Evolutionary conservation across 495 filamentous ascomycete species (phyloP).

Genomic region (Penicillium bialowiezense): DNA sequence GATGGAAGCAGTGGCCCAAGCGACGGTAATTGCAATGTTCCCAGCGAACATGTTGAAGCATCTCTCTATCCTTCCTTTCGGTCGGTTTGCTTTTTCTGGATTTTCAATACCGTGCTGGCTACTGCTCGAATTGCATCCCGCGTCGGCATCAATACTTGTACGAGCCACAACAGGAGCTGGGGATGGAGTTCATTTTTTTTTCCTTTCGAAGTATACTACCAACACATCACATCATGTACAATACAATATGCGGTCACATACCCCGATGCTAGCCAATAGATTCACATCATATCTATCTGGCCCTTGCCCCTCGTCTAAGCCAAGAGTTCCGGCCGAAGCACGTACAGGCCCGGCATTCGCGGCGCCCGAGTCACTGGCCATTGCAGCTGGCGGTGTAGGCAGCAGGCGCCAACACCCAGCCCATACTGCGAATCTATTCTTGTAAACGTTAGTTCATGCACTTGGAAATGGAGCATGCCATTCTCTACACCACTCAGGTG

Average conservation of each 20-base stretch:
- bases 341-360: background rate
- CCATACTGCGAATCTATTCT: too few species aligned
- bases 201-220: conserved; percentile 17
- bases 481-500: background rate
- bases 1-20: conserved; percentile 89
- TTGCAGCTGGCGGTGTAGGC: background rate
- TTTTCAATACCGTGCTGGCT: conserved; percentile 27
- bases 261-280: conserved; percentile 6
- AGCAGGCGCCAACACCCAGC: too few species aligned
- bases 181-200: conserved; percentile 25
- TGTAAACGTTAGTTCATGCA: too few species aligned
- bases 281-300: background rate
- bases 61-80: conserved; percentile 14
- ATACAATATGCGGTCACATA: conserved; percentile 14
- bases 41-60: background rate
- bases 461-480: too few species aligned
- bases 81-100: conserved; percentile 10
- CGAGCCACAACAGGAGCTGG: conserved; percentile 31
- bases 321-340: background rate
- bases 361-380: background rate
- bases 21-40: conserved; percentile 28
- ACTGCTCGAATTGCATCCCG: conserved; percentile 3
- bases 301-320: background rate
- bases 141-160: conserved; percentile 20
- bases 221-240: conserved; percentile 22